phyloP scores from a whole-genome alignment of 352 stramenopile genomes.

The Globisporangium barbulae region DNA sequence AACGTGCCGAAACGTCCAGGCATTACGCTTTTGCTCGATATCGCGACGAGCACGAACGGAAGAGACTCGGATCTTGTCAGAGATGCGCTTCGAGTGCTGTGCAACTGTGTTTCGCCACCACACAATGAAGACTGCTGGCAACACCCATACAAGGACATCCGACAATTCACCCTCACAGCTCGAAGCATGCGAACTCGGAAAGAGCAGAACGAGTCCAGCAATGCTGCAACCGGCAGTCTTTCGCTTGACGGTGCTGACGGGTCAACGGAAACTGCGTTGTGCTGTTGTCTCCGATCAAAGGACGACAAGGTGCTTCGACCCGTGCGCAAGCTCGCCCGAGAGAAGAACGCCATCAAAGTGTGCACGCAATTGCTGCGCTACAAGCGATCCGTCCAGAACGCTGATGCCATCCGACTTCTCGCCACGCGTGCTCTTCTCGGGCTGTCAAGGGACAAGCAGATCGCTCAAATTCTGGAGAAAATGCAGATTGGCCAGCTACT shows the following conservation, averaged over 20 bases:
- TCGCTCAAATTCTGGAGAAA: constrained; percentile 89
- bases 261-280: constrained; percentile 19
- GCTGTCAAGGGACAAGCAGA: constrained; percentile 81
- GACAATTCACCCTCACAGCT: constrained; percentile 71
- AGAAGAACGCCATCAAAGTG: constrained; percentile 86
- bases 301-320: constrained; percentile 67
- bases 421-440: constrained; percentile 79
- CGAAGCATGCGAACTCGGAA: constrained; percentile 62
- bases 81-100: constrained; percentile 71
- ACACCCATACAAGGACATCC: constrained; percentile 81
- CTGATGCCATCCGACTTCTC: constrained; percentile 81
- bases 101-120: constrained; percentile 78
- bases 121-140: constrained; percentile 82
- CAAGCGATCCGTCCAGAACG: constrained; percentile 83
- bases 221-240: background rate
- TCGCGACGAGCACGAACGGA: constrained; percentile 66
- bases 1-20: constrained; percentile 39
- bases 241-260: background rate
- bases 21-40: constrained; percentile 73
- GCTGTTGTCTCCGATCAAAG: constrained; percentile 55
- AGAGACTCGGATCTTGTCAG: constrained; percentile 75
- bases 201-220: constrained; percentile 13
- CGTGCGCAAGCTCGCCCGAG: constrained; percentile 68
- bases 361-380: constrained; percentile 86
- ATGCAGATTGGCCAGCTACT: constrained; percentile 87